phyloP scores from a whole-genome alignment of 768 basidiomycete species.

The Lepiota brunneoincarnata region DNA sequence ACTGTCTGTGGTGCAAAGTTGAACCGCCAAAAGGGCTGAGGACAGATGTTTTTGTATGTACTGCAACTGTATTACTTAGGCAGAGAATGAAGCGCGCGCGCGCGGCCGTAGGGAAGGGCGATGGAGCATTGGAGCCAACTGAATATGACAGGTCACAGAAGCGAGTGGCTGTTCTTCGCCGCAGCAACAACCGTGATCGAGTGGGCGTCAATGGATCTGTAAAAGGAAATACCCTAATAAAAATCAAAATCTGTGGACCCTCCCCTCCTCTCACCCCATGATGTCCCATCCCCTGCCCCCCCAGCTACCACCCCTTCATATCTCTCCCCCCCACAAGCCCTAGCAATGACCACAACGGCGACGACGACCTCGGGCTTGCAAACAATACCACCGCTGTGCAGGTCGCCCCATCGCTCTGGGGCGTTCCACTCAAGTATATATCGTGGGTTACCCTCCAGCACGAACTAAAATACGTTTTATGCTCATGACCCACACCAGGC shows the following conservation, averaged over 20 bases:
- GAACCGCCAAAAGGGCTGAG: background rate
- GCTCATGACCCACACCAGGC: constrained; percentile 34
- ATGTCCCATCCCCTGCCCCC: constrained; percentile 5
- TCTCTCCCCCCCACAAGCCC: background rate
- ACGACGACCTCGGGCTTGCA: constrained; percentile 1
- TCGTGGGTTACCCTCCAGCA: constrained; percentile 47
- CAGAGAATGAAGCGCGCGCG: too few relatives aligned
- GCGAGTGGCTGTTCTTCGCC: constrained; percentile 4
- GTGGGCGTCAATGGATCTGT: background rate
- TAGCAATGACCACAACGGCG: background rate
- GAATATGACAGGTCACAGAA: too few relatives aligned
- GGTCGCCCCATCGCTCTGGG: constrained; percentile 53
- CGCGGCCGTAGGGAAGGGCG: background rate
- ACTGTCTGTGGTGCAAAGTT: constrained; percentile 12
- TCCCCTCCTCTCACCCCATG: constrained; percentile 1
- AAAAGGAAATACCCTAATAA: background rate
- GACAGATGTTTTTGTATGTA: background rate
- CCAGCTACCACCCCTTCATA: constrained; percentile 4
- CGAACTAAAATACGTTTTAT: background rate
- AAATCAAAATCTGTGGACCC: constrained; percentile 1
- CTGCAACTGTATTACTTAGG: too few relatives aligned
- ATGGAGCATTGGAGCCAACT: background rate
- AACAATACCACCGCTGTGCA: constrained; percentile 3
- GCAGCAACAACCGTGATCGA: constrained; percentile 7
- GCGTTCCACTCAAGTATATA: constrained; percentile 77